A percentile compares a stretch with the other conserved stretches of the same genome.
Conservation (phyloP, 2,329 filamentous ascomycete species). For the Ophiognomonia clavigignenti-juglandacearum region DNA sequence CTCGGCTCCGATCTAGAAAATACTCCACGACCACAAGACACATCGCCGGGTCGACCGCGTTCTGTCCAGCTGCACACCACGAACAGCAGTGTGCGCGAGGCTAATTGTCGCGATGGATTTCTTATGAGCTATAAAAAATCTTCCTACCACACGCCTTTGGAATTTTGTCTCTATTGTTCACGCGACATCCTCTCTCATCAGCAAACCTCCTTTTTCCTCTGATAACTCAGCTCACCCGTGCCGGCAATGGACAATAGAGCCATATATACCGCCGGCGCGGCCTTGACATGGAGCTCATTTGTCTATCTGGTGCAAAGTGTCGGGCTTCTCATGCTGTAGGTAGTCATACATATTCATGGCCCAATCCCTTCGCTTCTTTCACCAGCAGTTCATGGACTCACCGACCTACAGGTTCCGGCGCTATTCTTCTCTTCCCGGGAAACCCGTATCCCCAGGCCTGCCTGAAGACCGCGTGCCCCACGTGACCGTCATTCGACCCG, state of each 20-base stretch:
- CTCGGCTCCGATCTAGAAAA: too few relatives aligned
- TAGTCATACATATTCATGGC: constrained; percentile 13
- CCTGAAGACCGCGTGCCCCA: constrained; percentile 59
- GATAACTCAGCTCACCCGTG: constrained; percentile 23
- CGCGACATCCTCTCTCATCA: background rate
- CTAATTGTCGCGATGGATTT: background rate
- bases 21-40: background rate
- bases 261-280: constrained; percentile 29
- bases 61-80: background rate
- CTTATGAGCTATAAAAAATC: constrained; percentile 1
- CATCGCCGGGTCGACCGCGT: background rate
- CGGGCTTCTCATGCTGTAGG: constrained; percentile 52
- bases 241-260: constrained; percentile 30
- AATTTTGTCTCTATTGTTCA: too few relatives aligned
- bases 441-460: constrained; percentile 47
- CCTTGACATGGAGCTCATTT: constrained; percentile 42
- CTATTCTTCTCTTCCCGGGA: constrained; percentile 45
- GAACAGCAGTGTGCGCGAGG: too few relatives aligned
- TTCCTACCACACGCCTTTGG: too few relatives aligned
- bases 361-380: constrained; percentile 17
- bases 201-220: background rate
- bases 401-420: constrained; percentile 43
- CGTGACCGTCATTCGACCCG: constrained; percentile 86
- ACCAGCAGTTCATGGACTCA: fast-evolving
- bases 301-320: constrained; percentile 51